Conservation (phyloP, 192 early-diverging fungal species). For the Irineochytrium annulatum region DNA sequence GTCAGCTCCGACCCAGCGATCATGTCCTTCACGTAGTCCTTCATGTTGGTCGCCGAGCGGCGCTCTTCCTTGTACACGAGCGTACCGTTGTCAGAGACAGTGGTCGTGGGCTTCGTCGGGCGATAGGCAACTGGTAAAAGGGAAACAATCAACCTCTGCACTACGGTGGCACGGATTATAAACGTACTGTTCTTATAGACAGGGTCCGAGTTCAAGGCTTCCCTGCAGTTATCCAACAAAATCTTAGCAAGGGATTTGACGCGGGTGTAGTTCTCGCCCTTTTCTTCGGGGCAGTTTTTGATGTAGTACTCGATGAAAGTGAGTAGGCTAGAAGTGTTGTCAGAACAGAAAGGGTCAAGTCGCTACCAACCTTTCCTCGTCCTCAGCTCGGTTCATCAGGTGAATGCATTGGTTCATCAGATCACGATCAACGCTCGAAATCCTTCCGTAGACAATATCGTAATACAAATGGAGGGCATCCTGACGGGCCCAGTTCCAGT, state of each 20-base stretch:
- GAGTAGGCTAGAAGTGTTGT: constrained; percentile 57
- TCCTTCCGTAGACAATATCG: constrained; percentile 86
- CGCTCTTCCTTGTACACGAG: constrained; percentile 82
- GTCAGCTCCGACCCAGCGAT: constrained; percentile 43
- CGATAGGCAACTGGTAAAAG: constrained; percentile 60
- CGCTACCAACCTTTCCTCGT: constrained; percentile 24
- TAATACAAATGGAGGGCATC: constrained; percentile 84
- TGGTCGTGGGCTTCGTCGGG: constrained; percentile 79
- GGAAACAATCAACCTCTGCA: constrained; percentile 9
- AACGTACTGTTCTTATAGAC: constrained; percentile 83
- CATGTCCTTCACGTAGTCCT: constrained; percentile 91
- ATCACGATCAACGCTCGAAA: constrained; percentile 85
- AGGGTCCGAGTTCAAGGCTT: constrained; percentile 70
- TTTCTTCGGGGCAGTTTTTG: constrained; percentile 66
- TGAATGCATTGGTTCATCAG: constrained; percentile 85
- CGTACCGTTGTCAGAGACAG: constrained; percentile 74
- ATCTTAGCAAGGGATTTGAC: constrained; percentile 76
- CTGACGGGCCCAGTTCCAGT: constrained; percentile 96
- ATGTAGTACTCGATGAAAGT: constrained; percentile 86
- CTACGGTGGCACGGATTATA: not conserved
- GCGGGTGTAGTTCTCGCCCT: constrained; percentile 78
- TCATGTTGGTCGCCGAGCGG: constrained; percentile 83
- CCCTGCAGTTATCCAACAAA: constrained; percentile 86
- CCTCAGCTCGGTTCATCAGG: constrained; percentile 87
- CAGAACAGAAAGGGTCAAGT: not conserved